phyloP scores from a whole-genome alignment of 2,329 filamentous ascomycete species.

The Orbilia javanica region DNA sequence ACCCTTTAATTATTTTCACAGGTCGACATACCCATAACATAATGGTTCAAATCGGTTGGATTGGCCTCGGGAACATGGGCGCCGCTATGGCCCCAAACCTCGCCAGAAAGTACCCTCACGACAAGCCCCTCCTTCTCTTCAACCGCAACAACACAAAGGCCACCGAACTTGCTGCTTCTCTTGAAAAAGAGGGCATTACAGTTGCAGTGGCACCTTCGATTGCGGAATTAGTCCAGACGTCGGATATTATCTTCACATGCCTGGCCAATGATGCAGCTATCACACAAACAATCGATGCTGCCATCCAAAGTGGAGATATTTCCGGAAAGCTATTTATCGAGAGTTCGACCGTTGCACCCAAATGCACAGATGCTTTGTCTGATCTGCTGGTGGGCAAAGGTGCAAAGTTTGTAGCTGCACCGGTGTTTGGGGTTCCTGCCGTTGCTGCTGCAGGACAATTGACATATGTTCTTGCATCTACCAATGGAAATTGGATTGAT shows the following conservation, averaged over 20 bases:
- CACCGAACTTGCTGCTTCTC: conserved; percentile 73
- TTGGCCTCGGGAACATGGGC: conserved; percentile 90
- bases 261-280: conserved; percentile 83
- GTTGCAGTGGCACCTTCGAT: conserved; percentile 70
- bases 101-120: conserved; percentile 79
- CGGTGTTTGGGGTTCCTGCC: conserved; percentile 79
- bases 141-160: conserved; percentile 81
- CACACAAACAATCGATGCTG: conserved; percentile 72
- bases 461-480: conserved; percentile 77
- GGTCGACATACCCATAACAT: not conserved
- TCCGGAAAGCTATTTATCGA: conserved; percentile 84
- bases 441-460: conserved; percentile 79
- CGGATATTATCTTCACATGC: conserved; percentile 86
- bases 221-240: conserved; percentile 74
- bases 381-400: conserved; percentile 72
- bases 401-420: conserved; percentile 80
- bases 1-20: not conserved
- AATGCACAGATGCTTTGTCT: conserved; percentile 78
- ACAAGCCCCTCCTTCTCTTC: conserved; percentile 79
- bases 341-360: conserved; percentile 88
- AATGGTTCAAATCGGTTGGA: conserved; percentile 74
- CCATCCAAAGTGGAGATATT: conserved; percentile 69
- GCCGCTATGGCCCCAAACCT: conserved; percentile 85
- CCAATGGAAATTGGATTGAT: conserved; percentile 72
- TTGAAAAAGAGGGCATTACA: conserved; percentile 8